A percentile compares a stretch with the other conserved stretches of the same genome.
Evolutionary conservation across 2,329 filamentous ascomycete genomes (phyloP).

Genomic region (Pseudocercospora fijiensis): DNA sequence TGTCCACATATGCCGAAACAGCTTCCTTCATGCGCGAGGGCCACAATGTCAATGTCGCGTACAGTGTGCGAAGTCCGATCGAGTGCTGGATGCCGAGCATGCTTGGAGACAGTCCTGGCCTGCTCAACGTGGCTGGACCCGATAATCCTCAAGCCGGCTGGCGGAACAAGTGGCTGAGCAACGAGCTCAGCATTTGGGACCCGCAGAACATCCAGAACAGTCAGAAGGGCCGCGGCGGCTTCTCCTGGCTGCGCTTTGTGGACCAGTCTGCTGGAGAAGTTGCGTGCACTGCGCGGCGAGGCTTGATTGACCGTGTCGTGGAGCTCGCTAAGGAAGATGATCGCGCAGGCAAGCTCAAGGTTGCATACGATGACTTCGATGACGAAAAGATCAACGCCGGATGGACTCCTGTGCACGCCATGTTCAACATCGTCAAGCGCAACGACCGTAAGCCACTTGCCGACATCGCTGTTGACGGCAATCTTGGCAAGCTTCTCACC

Average conservation of each 20-base stretch:
- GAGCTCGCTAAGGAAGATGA: conserved; percentile 56
- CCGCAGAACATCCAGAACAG: conserved; percentile 72
- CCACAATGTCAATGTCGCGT: conserved; percentile 72
- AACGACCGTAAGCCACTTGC: conserved; percentile 65
- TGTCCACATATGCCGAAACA: conserved; percentile 88
- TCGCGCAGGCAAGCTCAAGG: conserved; percentile 61
- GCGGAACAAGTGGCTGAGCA: conserved; percentile 70
- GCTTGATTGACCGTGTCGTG: conserved; percentile 71
- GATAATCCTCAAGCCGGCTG: conserved; percentile 78
- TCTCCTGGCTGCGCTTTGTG: conserved; percentile 88
- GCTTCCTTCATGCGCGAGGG: conserved; percentile 93
- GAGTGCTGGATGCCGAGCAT: conserved; percentile 79
- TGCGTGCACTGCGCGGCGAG: conserved; percentile 65
- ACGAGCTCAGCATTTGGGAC: conserved; percentile 88
- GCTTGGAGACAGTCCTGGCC: conserved; percentile 77
- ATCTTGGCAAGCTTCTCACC: conserved; percentile 74
- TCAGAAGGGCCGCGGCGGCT: conserved; percentile 58
- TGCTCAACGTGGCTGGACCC: conserved; percentile 69
- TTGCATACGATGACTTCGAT: conserved; percentile 65
- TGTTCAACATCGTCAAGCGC: conserved; percentile 77
- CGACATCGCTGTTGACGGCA: conserved; percentile 69
- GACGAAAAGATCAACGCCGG: conserved; percentile 51
- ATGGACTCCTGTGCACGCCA: conserved; percentile 70
- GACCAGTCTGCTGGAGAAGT: conserved; percentile 74
- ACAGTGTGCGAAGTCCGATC: conserved; percentile 83